phyloP scores from a whole-genome alignment of 768 basidiomycete genomes.

The Crepidotus variabilis region DNA sequence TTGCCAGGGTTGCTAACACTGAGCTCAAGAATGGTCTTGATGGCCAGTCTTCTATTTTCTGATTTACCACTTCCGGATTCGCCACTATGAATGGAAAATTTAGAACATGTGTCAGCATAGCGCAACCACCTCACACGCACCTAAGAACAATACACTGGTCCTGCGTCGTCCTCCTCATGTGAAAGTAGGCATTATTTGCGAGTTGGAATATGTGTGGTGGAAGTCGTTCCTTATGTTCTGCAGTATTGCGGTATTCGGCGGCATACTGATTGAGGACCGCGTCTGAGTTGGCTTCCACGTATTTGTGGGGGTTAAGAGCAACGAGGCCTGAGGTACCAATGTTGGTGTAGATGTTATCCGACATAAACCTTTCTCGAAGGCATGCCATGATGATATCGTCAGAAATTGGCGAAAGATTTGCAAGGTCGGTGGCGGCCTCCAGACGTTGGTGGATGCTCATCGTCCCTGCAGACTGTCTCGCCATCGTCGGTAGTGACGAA shows the following conservation, averaged over 20 bases:
- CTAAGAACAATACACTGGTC: constrained; percentile 88
- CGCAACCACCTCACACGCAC: constrained; percentile 39
- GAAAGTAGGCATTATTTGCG: constrained; percentile 90
- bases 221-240: constrained; percentile 52
- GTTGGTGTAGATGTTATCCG: constrained; percentile 76
- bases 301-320: constrained; percentile 92
- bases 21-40: constrained; percentile 90
- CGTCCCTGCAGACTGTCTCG: constrained; percentile 29
- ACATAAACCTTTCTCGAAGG: constrained; percentile 83
- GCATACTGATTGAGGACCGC: constrained; percentile 83
- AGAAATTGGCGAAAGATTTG: constrained; percentile 59
- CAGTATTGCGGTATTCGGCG: constrained; percentile 76
- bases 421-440: constrained; percentile 70
- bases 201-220: constrained; percentile 92
- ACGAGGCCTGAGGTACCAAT: constrained; percentile 72
- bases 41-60: constrained; percentile 84
- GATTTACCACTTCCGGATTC: constrained; percentile 94
- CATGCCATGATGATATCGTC: constrained; percentile 86
- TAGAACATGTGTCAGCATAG: constrained; percentile 1
- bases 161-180: constrained; percentile 91
- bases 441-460: constrained; percentile 62
- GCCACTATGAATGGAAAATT: constrained; percentile 48
- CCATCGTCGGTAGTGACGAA: constrained; percentile 22
- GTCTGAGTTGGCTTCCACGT: constrained; percentile 80
- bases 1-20: constrained; percentile 87